These are phyloP conservation scores for Yamadazyma tumulicola DNA, from an alignment of 805 yeast species.

Conservation along the genomic window DNA sequence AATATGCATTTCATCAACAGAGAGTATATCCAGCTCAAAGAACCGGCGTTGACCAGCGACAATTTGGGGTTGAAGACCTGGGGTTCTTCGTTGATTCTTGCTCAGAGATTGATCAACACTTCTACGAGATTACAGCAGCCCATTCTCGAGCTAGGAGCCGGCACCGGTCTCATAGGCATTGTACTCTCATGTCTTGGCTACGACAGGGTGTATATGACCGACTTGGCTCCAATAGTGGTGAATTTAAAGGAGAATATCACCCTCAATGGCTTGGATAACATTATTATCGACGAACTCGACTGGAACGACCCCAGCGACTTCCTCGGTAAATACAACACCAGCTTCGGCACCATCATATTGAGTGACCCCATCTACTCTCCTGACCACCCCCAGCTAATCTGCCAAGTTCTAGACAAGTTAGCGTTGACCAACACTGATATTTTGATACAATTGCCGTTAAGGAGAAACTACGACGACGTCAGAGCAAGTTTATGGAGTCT, in stretches of 20 bases:
- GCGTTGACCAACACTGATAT: conserved; percentile 43
- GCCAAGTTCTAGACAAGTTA: conserved; percentile 53
- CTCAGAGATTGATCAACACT: conserved; percentile 46
- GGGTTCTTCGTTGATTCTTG: conserved; percentile 83
- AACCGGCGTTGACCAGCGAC: conserved; percentile 85
- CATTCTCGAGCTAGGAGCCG: conserved; percentile 84
- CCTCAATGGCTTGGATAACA: conserved; percentile 38
- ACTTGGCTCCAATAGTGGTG: conserved; percentile 70
- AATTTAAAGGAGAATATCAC: conserved; percentile 61
- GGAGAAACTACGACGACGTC: conserved; percentile 64
- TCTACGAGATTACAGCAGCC: conserved; percentile 19
- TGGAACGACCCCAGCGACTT: conserved; percentile 66
- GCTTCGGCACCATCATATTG: conserved; percentile 60
- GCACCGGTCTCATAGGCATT: conserved; percentile 90
- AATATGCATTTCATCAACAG: conserved; percentile 24
- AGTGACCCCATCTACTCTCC: conserved; percentile 90
- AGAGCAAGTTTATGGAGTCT: conserved; percentile 58
- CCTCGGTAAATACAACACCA: conserved; percentile 18
- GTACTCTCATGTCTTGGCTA: conserved; percentile 54
- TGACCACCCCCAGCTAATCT: conserved; percentile 74
- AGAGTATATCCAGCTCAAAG: conserved; percentile 45
- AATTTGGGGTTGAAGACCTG: conserved; percentile 90
- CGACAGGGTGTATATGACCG: conserved; percentile 55
- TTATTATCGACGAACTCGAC: conserved; percentile 45
- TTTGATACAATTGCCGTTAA: conserved; percentile 70